Percentiles rank a stretch among this genome's conserved stretches.
Evolutionary conservation across 495 filamentous ascomycete genomes (phyloP).

Genomic region (Penicillium pancosmium): DNA sequence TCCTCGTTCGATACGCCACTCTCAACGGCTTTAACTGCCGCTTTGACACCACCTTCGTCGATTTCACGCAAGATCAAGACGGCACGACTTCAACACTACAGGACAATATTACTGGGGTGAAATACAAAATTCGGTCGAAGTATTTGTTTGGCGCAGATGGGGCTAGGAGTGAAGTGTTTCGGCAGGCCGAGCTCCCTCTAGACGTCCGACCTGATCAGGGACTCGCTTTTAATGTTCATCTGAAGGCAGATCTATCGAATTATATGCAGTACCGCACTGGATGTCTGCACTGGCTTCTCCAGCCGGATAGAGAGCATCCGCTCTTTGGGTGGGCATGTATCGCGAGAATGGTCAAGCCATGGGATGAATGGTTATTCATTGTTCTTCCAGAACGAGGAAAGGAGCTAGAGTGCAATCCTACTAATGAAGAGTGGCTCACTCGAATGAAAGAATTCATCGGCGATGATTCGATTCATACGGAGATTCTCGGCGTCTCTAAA

Average conservation of each 20-base stretch:
- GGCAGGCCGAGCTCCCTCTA: slow-evolving; percentile 50
- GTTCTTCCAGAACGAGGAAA: slow-evolving; percentile 44
- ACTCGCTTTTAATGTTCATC: slow-evolving; percentile 54
- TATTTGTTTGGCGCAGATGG: slow-evolving; percentile 64
- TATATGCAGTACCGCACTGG: slow-evolving; percentile 51
- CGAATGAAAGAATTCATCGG: slow-evolving; percentile 53
- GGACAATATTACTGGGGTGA: slow-evolving; percentile 41
- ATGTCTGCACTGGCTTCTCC: slow-evolving; percentile 60
- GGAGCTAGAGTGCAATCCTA: slow-evolving; percentile 33
- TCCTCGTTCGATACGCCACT: slow-evolving; percentile 48
- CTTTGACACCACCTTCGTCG: slow-evolving; percentile 45
- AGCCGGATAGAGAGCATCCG: slow-evolving; percentile 47
- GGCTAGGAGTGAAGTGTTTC: slow-evolving; percentile 53
- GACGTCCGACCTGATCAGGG: slow-evolving; percentile 55
- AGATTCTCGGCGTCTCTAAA: slow-evolving; percentile 49
- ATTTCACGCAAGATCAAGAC: slow-evolving; percentile 28
- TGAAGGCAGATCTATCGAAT: slow-evolving; percentile 55
- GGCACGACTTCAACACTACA: slow-evolving; percentile 38
- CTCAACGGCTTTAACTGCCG: slow-evolving; percentile 44
- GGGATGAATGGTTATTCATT: slow-evolving; percentile 61
- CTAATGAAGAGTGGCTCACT: slow-evolving; percentile 44
- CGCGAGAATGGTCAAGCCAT: slow-evolving; percentile 57
- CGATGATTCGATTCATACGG: slow-evolving; percentile 39
- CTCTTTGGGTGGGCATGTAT: slow-evolving; percentile 45
- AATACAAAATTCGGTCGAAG: slow-evolving; percentile 49